Conservation (phyloP, 1,284 basidiomycete species). For the Cryptococcus sp. region DNA sequence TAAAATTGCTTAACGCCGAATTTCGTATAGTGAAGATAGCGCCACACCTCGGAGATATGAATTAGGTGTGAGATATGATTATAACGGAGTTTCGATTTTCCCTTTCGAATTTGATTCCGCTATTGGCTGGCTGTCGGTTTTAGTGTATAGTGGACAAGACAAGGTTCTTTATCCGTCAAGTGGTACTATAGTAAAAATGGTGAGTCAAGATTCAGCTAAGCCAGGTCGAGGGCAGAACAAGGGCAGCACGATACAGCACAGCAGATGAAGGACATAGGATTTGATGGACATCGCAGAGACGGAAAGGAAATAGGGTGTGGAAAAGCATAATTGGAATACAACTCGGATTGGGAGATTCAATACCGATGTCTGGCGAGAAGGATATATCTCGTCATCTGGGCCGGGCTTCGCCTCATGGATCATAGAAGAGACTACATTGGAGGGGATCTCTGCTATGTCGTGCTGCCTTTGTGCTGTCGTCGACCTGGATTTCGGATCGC, state of each 20-base stretch:
- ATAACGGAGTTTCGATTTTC: conserved; percentile 7
- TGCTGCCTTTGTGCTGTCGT: neutral
- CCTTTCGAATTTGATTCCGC: neutral
- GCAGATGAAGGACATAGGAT: neutral
- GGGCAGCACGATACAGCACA: neutral
- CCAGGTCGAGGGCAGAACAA: neutral
- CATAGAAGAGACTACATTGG: too few species aligned
- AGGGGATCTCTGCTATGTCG: neutral
- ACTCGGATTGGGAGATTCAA: too few species aligned
- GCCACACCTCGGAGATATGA: conserved; percentile 9
- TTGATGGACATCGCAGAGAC: too few species aligned
- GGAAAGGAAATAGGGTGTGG: too few species aligned
- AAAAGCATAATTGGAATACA: too few species aligned
- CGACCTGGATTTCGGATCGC: neutral
- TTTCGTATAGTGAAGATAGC: conserved; percentile 3
- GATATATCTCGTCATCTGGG: too few species aligned
- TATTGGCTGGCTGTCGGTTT: neutral
- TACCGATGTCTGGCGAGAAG: too few species aligned
- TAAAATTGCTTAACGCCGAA: conserved; percentile 19
- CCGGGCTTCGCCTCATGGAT: too few species aligned
- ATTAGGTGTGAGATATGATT: neutral
- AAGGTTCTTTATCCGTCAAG: conserved; percentile 7
- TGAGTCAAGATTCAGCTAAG: conserved; percentile 11
- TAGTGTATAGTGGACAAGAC: neutral
- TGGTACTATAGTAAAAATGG: conserved; percentile 21